Evolutionary conservation across 129 eudicot genomes (phyloP).

Genomic region (Artemisia argyi): DNA sequence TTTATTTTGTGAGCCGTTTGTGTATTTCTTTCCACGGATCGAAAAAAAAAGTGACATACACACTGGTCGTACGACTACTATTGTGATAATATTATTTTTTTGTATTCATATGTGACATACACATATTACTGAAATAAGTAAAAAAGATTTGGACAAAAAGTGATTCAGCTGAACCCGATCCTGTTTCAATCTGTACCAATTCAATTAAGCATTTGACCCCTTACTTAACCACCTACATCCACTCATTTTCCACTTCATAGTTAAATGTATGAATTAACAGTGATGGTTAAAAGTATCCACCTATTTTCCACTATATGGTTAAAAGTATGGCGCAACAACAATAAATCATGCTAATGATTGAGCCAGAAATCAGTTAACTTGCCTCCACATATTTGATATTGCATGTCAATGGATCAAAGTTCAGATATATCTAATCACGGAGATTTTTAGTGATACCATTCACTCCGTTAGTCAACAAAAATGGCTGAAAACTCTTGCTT

Average conservation of each 20-base stretch:
- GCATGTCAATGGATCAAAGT: conserved; percentile 79
- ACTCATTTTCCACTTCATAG: background rate
- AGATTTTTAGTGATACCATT: conserved; percentile 43
- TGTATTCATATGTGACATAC: no score
- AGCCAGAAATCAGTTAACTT: conserved; percentile 17
- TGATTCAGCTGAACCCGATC: background rate
- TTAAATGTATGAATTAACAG: background rate
- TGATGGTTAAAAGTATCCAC: background rate
- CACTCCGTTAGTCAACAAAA: conserved; percentile 38
- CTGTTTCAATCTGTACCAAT: background rate
- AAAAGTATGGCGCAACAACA: background rate
- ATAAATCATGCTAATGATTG: background rate
- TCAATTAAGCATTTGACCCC: background rate
- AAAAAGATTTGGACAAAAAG: no score
- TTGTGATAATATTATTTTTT: no score
- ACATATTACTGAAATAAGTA: no score
- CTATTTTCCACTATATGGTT: background rate
- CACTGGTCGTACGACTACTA: no score
- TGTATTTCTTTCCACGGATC: no score
- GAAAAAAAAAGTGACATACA: no score
- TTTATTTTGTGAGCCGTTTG: no score
- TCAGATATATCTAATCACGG: conserved; percentile 57
- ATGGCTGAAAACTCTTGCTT: conserved; percentile 74
- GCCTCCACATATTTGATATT: conserved; percentile 68
- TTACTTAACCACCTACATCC: background rate